Base-by-base conservation (phyloP, 2,329 filamentous ascomycete genomes). In the Neopestalotiopsis sp. region DNA sequence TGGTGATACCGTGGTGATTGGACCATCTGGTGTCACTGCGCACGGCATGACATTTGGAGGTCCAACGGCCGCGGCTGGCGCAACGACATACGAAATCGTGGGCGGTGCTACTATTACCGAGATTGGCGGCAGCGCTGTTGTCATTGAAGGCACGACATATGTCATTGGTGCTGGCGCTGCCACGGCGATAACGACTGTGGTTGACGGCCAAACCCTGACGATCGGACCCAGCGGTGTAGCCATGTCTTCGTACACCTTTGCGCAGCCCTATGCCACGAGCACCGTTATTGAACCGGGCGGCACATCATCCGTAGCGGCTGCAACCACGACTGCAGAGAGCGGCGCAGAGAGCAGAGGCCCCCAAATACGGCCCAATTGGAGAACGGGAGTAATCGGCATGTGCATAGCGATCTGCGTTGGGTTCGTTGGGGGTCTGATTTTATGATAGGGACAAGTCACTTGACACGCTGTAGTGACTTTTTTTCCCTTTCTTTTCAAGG, bases 71-170 rank as follows among this genome's bases (percentile, higher is more conserved):
- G 71, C 73, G 2, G 65, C 76, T 1, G 77, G 74, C 1, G 79
- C 79, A 13, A 85, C 82, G 1, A 77, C 79, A 2, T 83, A 81
- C 73, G 84, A 83, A 58, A 82, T 88, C 67, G 81, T 86, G 9
- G 87, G 86, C 65, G 87, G 87, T 12, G 86, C 82, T 17, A 87
- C 86, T 3, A 79, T 88, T 66, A 86, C 85, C 17, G 81, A 85
- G 72, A 73, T 88, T 9, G 83, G 82, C n/a, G 76, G 83, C 1
- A 85, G 82, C 2, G 77, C 83, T 13, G 82, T 86, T 1, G 81
- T 90, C 34, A 79, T 91, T 63, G 79, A 81, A 45, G 84, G 84
- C 42, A 78, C 78, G 2, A 88, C 84, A 0, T 89, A 87, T 72
- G 86, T 83, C 1, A 77, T 90, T 63, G 87, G 86, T 0, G 80